Evolutionary conservation across 768 basidiomycete genomes (phyloP), one percentile per base, ranked within the genome.

Genomic region (Termitomyces sp.): DNA sequence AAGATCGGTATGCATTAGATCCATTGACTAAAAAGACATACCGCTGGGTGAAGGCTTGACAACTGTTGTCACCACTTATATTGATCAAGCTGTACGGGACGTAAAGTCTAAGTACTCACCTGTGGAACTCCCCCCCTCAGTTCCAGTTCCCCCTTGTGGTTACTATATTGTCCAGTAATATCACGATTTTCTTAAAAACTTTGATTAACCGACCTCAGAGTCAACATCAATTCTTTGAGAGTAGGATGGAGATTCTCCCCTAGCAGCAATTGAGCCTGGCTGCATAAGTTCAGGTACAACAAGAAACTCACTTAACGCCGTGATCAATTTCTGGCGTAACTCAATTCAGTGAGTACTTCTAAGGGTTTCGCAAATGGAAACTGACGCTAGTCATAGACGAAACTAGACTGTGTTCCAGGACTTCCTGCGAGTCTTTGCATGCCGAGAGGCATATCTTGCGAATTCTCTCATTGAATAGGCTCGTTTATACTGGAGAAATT

Each of bases 361-460:
- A 6, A 32, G 9, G 30, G 2, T 10, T 42, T 20, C 38, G 22
- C 32, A 32, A 6, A 33, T 8, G 7, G 10, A 38, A 32, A 51
- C 52, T 30, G 35, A 58, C 57, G 7, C 0, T 9, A 6, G 58
- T 59, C 54, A 59, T 55, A 0, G 58, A 55, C 2, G 4, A 5
- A 12, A 40, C 8, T 13, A 42, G 33, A n/a, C 14, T 33, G 12
- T 32, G 10, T 20, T 49, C 48, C 10, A 22, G 26, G 2, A 49
- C 53, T 43, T 46, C 8, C 33, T 59, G 35, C 20, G 42, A 45
- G 35, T 56, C 54, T 32, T 52, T 53, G 28, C 58, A 59, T 4
- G 58, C 58, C 6, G 58, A 56, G 2, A 59, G 8, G 22, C 49
- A 59, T 28, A 59, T n/a, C 58, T 53, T 1, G 13, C 1, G n/a